Percentiles rank a stretch among this genome's conserved stretches.
phyloP scores from a whole-genome alignment of 495 filamentous ascomycete species.

The Halenospora varia region DNA sequence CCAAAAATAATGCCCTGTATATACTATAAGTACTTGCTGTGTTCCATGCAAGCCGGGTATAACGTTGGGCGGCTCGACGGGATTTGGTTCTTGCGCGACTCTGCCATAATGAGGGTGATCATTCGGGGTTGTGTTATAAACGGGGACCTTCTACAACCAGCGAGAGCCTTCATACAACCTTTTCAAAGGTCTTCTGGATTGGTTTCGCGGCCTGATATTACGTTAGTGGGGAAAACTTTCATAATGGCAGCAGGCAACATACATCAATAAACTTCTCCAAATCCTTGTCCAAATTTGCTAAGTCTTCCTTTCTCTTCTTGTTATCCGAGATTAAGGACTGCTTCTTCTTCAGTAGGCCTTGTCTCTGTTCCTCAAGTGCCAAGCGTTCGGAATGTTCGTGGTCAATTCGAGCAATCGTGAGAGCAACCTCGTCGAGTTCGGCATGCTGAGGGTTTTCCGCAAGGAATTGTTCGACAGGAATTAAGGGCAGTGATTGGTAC shows the following conservation, averaged over 20 bases:
- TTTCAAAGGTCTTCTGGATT: conserved; percentile 78
- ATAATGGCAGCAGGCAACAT: conserved; percentile 17
- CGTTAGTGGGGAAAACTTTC: not conserved
- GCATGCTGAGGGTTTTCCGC: conserved; percentile 69
- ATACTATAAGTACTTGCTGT: too few species aligned
- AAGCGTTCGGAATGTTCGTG: conserved; percentile 86
- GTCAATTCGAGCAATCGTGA: conserved; percentile 90
- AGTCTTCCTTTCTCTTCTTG: conserved; percentile 89
- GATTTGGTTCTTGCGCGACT: too few species aligned
- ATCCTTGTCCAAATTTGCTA: conserved; percentile 82
- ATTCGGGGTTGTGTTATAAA: too few species aligned
- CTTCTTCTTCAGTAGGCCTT: conserved; percentile 83
- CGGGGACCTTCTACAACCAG: too few species aligned
- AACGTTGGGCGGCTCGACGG: too few species aligned
- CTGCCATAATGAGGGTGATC: too few species aligned
- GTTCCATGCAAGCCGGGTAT: too few species aligned
- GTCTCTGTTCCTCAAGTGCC: conserved; percentile 79
- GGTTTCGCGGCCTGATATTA: conserved; percentile 69
- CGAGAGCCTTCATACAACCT: conserved; percentile 56
- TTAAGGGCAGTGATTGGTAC: conserved; percentile 79
- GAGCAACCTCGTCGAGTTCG: conserved; percentile 63
- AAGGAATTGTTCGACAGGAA: conserved; percentile 80
- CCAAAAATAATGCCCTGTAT: too few species aligned
- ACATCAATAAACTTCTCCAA: conserved; percentile 87
- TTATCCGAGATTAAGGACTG: conserved; percentile 90